Conservation (phyloP, 768 basidiomycete genomes). For the Clathrus columnatus region DNA sequence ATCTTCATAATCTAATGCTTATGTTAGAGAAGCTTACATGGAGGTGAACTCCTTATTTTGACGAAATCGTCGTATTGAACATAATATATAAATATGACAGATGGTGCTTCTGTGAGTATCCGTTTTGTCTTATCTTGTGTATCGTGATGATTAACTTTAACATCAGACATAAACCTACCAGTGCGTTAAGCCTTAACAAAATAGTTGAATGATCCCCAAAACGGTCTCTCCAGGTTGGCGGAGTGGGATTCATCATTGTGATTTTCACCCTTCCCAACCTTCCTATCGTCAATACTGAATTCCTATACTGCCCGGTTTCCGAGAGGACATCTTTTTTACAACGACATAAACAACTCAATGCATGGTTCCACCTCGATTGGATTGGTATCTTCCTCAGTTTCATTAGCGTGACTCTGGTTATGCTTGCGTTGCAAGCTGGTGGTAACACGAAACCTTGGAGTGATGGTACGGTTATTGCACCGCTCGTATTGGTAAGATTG, state of each 20-base stretch:
- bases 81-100: background rate
- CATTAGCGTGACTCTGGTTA: conserved; percentile 27
- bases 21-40: background rate
- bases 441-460: conserved; percentile 38
- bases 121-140: background rate
- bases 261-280: background rate
- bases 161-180: background rate
- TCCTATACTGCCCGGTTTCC: too few species aligned
- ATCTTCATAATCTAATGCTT: background rate
- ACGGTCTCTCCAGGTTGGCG: background rate
- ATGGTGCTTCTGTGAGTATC: conserved; percentile 5
- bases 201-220: too few species aligned
- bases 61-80: background rate
- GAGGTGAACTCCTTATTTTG: background rate
- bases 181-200: background rate
- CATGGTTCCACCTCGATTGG: conserved; percentile 28
- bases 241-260: background rate
- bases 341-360: background rate
- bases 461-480: conserved; percentile 26
- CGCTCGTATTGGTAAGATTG: conserved; percentile 8
- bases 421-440: conserved; percentile 41
- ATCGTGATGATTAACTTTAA: too few species aligned
- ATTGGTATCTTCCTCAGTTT: conserved; percentile 31
- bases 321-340: too few species aligned
- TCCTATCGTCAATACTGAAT: too few species aligned